Evolutionary conservation across 495 filamentous ascomycete species (phyloP).

Genomic region (Melanomma pulvis-pyrius): DNA sequence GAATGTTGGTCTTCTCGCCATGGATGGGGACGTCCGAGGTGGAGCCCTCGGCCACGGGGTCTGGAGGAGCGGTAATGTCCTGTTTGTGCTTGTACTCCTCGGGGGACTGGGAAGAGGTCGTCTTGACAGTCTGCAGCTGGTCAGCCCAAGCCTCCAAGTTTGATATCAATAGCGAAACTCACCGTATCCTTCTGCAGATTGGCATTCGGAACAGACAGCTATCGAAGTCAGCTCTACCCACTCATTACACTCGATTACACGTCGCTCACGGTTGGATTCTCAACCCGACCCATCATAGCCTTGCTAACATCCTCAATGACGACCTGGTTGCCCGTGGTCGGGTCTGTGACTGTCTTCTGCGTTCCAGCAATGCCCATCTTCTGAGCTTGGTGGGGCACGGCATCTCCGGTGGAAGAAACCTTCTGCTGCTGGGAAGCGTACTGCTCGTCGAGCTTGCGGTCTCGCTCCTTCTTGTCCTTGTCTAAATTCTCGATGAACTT

Average conservation of each 20-base stretch:
- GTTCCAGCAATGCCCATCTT: conserved; percentile 55
- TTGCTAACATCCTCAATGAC: conserved; percentile 81
- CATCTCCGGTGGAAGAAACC: conserved; percentile 42
- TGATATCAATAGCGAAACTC: conserved; percentile 33
- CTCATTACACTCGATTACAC: neutral
- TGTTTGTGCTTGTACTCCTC: conserved; percentile 80
- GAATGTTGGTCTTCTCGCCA: conserved; percentile 92
- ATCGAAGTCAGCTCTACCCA: neutral
- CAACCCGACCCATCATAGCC: conserved; percentile 68
- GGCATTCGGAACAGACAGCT: conserved; percentile 88
- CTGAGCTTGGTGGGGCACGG: conserved; percentile 47
- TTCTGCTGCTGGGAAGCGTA: conserved; percentile 58
- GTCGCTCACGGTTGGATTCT: conserved; percentile 64
- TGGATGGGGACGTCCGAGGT: conserved; percentile 94
- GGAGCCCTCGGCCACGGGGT: conserved; percentile 73
- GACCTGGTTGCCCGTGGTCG: conserved; percentile 81
- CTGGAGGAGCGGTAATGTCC: conserved; percentile 88
- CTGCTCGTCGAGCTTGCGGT: conserved; percentile 66
- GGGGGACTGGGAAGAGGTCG: conserved; percentile 62
- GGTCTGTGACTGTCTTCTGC: conserved; percentile 78
- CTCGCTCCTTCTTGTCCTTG: conserved; percentile 73
- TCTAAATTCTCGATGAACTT: conserved; percentile 81
- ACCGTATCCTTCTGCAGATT: conserved; percentile 75
- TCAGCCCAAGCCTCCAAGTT: conserved; percentile 32
- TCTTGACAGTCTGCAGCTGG: conserved; percentile 58